Evolutionary conservation across 495 filamentous ascomycete genomes (phyloP), one percentile per base, ranked within the genome.

Genomic region (Penicillium steckii): DNA sequence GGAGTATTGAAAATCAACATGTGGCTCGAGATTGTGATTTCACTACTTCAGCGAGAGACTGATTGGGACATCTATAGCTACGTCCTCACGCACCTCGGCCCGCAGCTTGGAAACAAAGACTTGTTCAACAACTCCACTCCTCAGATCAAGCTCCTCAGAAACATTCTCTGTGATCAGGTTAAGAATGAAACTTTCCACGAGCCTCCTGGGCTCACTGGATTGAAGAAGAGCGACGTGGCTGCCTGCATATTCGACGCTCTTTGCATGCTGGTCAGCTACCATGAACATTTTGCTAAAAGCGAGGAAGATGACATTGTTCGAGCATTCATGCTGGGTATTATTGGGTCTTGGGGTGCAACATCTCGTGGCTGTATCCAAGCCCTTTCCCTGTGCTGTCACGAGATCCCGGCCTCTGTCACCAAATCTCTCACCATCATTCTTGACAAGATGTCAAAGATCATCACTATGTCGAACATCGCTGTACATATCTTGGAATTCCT

Each of bases 41-140:
- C 78, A 2, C 70, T 95, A 17, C 71, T 99, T 25, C 84, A 89
- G 56, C 75, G 87, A 33, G 88, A 86, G 41, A 82, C 82, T 24
- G 88, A 96, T 45, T 99, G 95, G 95, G 91, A 97, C 67, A 73
- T 96, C 1, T 96, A 95, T 76, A 92, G 88, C 70, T 96, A 90
- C 64, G 80, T 94, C 24, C 77, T 97, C 10, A 86, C 88, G 10
- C 89, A 96, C 64, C 71, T 96, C n/a, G 85, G 88, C 10, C 85
- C 87, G 21, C 93, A 97, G 61, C 78, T 99, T 27, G 85, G 85
- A 60, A 97, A 97, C 62, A 88, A 90, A 55, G 83, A 88, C n/a
- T 73, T 96, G 6, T 97, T 97, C 68, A 74, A 67, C 44, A 84
- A 79, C 41, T 81, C 87, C 8, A 80, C 85, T 10, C 76, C 81